Conservation (phyloP, 179 eudicot genomes). For the Corrigiola litoralis region DNA sequence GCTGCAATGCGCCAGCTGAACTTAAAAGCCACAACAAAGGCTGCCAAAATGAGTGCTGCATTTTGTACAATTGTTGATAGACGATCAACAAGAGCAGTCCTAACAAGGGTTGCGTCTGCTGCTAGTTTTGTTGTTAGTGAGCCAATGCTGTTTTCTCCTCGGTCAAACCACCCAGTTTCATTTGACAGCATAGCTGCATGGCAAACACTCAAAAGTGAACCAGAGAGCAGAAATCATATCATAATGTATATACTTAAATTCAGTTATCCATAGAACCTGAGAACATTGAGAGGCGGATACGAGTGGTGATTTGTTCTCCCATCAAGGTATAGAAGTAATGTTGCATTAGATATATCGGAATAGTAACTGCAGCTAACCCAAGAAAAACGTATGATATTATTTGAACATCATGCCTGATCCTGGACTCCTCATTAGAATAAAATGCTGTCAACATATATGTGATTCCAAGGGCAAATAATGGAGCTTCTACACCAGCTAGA, state of each 20-base stretch:
- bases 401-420: conserved; percentile 39
- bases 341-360: conserved; percentile 54
- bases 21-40: conserved; percentile 49
- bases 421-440: conserved; percentile 40
- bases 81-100: conserved; percentile 62
- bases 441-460: conserved; percentile 54
- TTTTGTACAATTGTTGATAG: conserved; percentile 61
- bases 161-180: conserved; percentile 74
- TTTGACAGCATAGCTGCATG: conserved; percentile 51
- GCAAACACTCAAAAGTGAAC: not conserved
- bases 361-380: conserved; percentile 38
- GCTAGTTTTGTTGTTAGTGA: conserved; percentile 53
- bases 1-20: conserved; percentile 66
- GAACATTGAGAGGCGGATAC: conserved; percentile 56
- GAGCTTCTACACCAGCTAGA: conserved; percentile 58
- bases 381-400: conserved; percentile 38
- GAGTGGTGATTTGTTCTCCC: conserved; percentile 66
- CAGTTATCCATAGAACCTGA: too few relatives aligned
- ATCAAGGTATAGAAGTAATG: conserved; percentile 57
- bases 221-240: not conserved
- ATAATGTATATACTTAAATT: not conserved
- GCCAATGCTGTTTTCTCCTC: conserved; percentile 53
- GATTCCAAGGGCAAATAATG: conserved; percentile 60
- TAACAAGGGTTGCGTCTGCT: conserved; percentile 62
- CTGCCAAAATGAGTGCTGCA: conserved; percentile 43